A percentile compares a stretch with the other conserved stretches of the same genome.
These are phyloP conservation scores for Trichoderma sp. DNA, from an alignment of 2,329 filamentous ascomycete species.

Conservation along the genomic window DNA sequence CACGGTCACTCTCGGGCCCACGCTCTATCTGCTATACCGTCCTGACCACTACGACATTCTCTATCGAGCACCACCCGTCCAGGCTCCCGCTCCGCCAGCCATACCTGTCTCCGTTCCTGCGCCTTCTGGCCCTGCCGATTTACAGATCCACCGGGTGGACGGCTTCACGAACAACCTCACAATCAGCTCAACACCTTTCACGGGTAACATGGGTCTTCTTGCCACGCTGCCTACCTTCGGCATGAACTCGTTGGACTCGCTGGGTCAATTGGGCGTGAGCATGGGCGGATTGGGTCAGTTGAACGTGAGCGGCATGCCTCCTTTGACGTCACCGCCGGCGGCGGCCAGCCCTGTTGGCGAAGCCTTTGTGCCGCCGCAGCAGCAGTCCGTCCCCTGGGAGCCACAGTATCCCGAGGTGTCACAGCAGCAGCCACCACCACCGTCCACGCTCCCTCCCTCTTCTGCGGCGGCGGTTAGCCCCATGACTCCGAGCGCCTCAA, in stretches of 20 bases:
- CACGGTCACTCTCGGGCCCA: conserved; percentile 44
- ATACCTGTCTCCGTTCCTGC: conserved; percentile 27
- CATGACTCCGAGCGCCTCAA: conserved; percentile 29
- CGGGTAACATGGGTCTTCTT: conserved; percentile 44
- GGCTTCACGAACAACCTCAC: conserved; percentile 46
- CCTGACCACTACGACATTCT: conserved; percentile 93
- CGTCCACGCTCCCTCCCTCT: conserved; percentile 34
- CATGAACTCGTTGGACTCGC: conserved; percentile 7
- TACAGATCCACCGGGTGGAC: conserved; percentile 56
- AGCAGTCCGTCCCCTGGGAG: conserved; percentile 41
- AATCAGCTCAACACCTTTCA: conserved; percentile 44
- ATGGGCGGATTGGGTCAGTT: conserved; percentile 25
- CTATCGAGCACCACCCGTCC: conserved; percentile 57
- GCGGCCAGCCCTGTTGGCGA: conserved; percentile 29
- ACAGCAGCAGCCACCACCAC: conserved; percentile 26
- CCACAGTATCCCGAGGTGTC: conserved; percentile 31
- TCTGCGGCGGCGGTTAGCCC: conserved; percentile 34
- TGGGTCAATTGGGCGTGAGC: conserved; percentile 17
- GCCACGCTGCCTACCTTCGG: conserved; percentile 48
- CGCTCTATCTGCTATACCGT: conserved; percentile 61
- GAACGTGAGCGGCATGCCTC: conserved; percentile 27
- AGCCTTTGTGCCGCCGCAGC: conserved; percentile 37
- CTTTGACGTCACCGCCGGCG: conserved; percentile 35
- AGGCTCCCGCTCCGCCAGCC: not conserved
- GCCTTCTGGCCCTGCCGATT: conserved; percentile 30